Conservation (phyloP, 2,329 filamentous ascomycete species). For the Teratosphaeria epicoccoides region DNA sequence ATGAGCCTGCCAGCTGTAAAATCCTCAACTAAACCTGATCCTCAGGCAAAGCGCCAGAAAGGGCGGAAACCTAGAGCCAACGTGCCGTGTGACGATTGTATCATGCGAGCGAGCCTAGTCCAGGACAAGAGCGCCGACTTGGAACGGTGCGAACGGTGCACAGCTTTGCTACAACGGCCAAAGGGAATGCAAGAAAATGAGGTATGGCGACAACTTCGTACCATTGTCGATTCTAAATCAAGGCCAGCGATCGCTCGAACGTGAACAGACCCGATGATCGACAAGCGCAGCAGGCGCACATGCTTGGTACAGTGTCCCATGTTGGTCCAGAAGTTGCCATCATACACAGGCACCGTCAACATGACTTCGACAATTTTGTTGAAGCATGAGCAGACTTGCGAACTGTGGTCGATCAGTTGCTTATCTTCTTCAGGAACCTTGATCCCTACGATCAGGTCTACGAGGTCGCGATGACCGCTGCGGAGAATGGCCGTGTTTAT, state of each 20-base stretch:
- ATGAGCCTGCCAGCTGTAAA: slow-evolving; percentile 1
- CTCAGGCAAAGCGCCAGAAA: background rate
- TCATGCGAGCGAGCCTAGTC: slow-evolving; percentile 14
- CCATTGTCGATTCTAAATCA: slow-evolving; percentile 11
- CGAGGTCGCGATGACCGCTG: slow-evolving; percentile 11
- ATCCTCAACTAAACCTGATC: background rate
- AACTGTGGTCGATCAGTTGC: slow-evolving; percentile 12
- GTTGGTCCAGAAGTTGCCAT: slow-evolving; percentile 1
- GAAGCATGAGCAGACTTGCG: slow-evolving; percentile 13
- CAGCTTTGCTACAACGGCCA: slow-evolving; percentile 9
- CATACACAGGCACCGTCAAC: slow-evolving; percentile 5
- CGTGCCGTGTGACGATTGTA: slow-evolving; percentile 18
- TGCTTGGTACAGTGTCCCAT: slow-evolving; percentile 8
- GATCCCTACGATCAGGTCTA: slow-evolving; percentile 17
- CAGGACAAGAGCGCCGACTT: slow-evolving; percentile 7
- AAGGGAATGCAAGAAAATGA: slow-evolving; percentile 7
- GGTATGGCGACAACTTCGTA: slow-evolving; percentile 10
- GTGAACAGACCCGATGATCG: slow-evolving; percentile 12
- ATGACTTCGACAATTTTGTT: slow-evolving; percentile 7
- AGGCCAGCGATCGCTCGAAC: slow-evolving; percentile 7
- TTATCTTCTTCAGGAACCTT: slow-evolving; percentile 14
- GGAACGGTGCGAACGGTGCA: slow-evolving; percentile 16
- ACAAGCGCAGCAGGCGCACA: slow-evolving; percentile 13
- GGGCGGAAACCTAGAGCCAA: slow-evolving; percentile 7
- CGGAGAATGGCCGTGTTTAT: slow-evolving; percentile 14